Evolutionary conservation across 2,329 filamentous ascomycete genomes (phyloP).

Genomic region (Calcarisporium arbuscula): DNA sequence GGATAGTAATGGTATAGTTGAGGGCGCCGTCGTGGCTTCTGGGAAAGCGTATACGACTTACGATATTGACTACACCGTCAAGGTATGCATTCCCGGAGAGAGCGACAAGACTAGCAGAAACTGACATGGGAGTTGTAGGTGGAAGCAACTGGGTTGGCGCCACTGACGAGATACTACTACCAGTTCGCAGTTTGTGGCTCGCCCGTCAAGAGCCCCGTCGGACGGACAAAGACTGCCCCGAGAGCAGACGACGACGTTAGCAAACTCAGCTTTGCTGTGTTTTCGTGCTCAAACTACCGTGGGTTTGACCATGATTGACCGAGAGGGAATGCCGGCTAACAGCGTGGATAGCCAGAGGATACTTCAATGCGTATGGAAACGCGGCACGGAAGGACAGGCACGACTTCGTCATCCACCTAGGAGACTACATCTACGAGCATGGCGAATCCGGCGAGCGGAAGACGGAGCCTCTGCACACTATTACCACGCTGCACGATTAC

Average conservation of each 20-base stretch:
- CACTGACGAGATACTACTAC: slow-evolving; percentile 62
- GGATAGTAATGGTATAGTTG: slow-evolving; percentile 24
- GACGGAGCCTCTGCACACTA: slow-evolving; percentile 19
- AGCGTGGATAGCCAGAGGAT: slow-evolving; percentile 28
- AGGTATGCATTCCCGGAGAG: slow-evolving; percentile 38
- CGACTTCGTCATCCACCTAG: slow-evolving; percentile 54
- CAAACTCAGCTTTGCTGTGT: slow-evolving; percentile 58
- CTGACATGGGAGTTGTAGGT: slow-evolving; percentile 33
- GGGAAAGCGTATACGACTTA: slow-evolving; percentile 63
- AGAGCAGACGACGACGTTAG: slow-evolving; percentile 47
- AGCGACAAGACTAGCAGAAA: background rate
- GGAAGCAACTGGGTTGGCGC: slow-evolving; percentile 54
- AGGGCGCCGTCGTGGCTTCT: slow-evolving; percentile 38
- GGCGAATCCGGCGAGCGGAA: slow-evolving; percentile 19
- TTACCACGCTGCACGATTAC: slow-evolving; percentile 35
- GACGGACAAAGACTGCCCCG: slow-evolving; percentile 66
- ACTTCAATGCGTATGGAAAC: slow-evolving; percentile 56
- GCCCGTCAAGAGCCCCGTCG: slow-evolving; percentile 53
- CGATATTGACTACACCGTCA: slow-evolving; percentile 71
- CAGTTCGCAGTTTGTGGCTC: slow-evolving; percentile 64
- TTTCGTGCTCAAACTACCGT: slow-evolving; percentile 65
- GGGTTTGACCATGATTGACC: slow-evolving; percentile 15
- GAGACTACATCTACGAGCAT: slow-evolving; percentile 61
- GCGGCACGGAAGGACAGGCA: slow-evolving; percentile 51
- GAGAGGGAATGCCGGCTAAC: slow-evolving; percentile 4